Conservation (phyloP, 192 early-diverging fungal species). For the Podila minutissima region DNA sequence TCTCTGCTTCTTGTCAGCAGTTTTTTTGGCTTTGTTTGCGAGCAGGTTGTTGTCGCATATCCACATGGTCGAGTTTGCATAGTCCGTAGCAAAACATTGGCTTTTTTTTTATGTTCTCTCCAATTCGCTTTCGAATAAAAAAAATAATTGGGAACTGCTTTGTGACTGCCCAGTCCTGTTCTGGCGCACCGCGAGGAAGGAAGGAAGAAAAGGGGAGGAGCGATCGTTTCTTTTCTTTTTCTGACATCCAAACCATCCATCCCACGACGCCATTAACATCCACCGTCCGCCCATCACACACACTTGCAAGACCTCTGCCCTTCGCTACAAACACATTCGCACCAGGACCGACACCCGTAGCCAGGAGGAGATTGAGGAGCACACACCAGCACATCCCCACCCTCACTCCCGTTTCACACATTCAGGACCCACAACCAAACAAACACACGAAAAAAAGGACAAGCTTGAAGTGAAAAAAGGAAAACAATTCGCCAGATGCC, state of each 20-base stretch:
- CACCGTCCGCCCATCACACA: too few relatives aligned
- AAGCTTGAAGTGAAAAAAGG: slow-evolving; percentile 2
- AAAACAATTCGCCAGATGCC: slow-evolving; percentile 13
- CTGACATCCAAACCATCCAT: too few relatives aligned
- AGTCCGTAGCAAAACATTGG: background rate
- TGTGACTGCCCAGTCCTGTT: too few relatives aligned
- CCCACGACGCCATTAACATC: too few relatives aligned
- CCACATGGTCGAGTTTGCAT: background rate
- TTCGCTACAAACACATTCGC: too few relatives aligned
- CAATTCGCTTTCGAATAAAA: background rate
- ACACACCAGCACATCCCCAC: too few relatives aligned
- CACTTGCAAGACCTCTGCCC: too few relatives aligned
- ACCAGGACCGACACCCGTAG: too few relatives aligned
- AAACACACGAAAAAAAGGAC: background rate
- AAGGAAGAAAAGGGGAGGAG: background rate
- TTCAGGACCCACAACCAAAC: background rate
- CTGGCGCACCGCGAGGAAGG: too few relatives aligned
- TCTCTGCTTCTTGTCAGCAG: background rate
- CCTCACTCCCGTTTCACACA: too few relatives aligned
- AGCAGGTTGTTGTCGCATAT: background rate
- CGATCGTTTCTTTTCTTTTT: background rate
- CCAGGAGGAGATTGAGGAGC: too few relatives aligned
- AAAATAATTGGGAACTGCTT: too few relatives aligned
- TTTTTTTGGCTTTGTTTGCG: background rate
- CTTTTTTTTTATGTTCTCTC: background rate